phyloP scores from a whole-genome alignment of 1,139 yeast species.

The Geotrichum macrosporum region DNA sequence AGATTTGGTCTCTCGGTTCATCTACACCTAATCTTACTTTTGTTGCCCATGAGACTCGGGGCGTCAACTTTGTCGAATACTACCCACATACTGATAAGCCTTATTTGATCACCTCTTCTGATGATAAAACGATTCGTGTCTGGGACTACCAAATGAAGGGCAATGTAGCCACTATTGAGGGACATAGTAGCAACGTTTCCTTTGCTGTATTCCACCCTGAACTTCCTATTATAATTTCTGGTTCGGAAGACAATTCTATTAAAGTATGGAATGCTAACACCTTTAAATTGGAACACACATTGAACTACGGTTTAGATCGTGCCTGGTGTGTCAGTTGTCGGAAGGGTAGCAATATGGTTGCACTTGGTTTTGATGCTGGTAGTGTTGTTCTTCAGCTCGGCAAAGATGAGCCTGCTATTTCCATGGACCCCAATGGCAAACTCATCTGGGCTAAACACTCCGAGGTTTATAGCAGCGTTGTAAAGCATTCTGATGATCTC shows the following conservation, averaged over 20 bases:
- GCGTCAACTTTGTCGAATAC: constrained; percentile 93
- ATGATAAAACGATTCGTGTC: constrained; percentile 81
- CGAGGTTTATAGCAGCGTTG: constrained; percentile 79
- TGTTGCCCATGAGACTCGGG: constrained; percentile 85
- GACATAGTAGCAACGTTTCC: constrained; percentile 89
- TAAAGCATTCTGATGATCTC: constrained; percentile 54
- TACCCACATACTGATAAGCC: constrained; percentile 98
- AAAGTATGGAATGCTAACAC: constrained; percentile 89
- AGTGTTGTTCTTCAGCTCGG: constrained; percentile 82
- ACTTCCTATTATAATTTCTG: constrained; percentile 79
- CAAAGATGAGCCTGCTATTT: constrained; percentile 87
- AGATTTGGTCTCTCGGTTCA: constrained; percentile 93
- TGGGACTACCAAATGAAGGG: constrained; percentile 99
- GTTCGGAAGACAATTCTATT: constrained; percentile 90
- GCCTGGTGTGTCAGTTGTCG: constrained; percentile 92
- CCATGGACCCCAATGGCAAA: constrained; percentile 91
- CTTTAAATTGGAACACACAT: constrained; percentile 80
- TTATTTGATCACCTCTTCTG: constrained; percentile 85
- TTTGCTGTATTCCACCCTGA: constrained; percentile 97
- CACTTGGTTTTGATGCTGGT: constrained; percentile 95
- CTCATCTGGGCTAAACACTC: constrained; percentile 87
- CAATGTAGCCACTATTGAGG: constrained; percentile 89
- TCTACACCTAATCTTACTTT: constrained; percentile 88
- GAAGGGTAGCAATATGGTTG: constrained; percentile 72
- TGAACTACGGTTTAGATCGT: constrained; percentile 87